These are phyloP conservation scores for Starmerella vaccinii DNA, from an alignment of 805 yeast species.

Conservation along the genomic window DNA sequence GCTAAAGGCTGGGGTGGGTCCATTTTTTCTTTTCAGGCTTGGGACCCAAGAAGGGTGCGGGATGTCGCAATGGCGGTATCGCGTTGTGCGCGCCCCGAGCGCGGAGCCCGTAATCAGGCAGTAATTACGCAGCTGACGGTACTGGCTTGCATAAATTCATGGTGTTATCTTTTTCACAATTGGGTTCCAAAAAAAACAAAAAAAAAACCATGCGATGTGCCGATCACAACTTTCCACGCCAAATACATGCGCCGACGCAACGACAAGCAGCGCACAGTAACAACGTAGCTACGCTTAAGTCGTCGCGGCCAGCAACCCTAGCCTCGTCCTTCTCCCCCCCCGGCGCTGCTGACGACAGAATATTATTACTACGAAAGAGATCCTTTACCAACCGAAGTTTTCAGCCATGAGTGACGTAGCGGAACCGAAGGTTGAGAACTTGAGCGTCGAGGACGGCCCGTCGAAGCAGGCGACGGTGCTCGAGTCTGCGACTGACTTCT, in stretches of 20 bases:
- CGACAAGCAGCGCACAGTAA: background rate
- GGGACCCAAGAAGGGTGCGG: background rate
- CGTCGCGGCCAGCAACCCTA: too few relatives aligned
- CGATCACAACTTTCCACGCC: too few relatives aligned
- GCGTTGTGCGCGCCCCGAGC: background rate
- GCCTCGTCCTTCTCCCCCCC: background rate
- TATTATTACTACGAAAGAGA: background rate
- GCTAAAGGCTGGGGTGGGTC: background rate
- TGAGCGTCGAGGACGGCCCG: slow-evolving; percentile 26
- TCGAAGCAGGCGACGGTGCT: slow-evolving; percentile 41
- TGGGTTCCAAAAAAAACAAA: too few relatives aligned
- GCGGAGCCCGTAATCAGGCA: too few relatives aligned
- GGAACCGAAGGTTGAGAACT: slow-evolving; percentile 22
- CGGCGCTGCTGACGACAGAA: background rate
- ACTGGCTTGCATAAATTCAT: too few relatives aligned
- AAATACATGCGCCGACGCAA: too few relatives aligned
- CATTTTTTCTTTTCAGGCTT: background rate
- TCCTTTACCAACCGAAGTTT: background rate
- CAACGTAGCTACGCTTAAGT: background rate
- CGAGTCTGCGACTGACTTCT: slow-evolving; percentile 43
- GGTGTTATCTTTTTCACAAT: too few relatives aligned
- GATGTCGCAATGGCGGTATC: background rate
- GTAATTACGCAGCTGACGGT: too few relatives aligned
- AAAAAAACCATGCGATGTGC: too few relatives aligned
- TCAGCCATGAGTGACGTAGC: slow-evolving; percentile 11